phyloP scores from a whole-genome alignment of 768 basidiomycete species.

The Kwoniella europaea region DNA sequence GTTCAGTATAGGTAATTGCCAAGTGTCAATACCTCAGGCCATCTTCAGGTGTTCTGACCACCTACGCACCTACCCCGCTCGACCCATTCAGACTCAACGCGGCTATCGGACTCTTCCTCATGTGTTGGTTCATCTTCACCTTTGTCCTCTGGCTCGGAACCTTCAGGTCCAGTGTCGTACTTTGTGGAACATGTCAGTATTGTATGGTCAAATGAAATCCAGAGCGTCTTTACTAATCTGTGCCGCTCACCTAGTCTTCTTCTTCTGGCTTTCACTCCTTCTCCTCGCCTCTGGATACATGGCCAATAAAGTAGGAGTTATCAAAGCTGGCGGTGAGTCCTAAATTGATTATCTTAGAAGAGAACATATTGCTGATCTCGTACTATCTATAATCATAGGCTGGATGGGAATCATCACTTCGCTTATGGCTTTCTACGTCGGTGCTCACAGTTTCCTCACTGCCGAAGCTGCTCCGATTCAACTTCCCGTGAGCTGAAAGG shows the following conservation, averaged over 20 bases:
- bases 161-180: slow-evolving; percentile 16
- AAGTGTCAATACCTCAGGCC: slow-evolving; percentile 6
- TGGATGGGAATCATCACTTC: slow-evolving; percentile 21
- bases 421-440: slow-evolving; percentile 16
- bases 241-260: slow-evolving; percentile 10
- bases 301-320: slow-evolving; percentile 13
- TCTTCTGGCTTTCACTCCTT: slow-evolving; percentile 24
- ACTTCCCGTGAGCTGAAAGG: slow-evolving; percentile 6
- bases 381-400: not conserved
- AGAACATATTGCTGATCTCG: too few relatives aligned
- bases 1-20: too few relatives aligned
- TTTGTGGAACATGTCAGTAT: slow-evolving; percentile 5
- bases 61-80: slow-evolving; percentile 15
- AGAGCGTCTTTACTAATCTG: not conserved
- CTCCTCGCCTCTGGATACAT: slow-evolving; percentile 13
- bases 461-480: slow-evolving; percentile 4
- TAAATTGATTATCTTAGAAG: too few relatives aligned
- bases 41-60: slow-evolving; percentile 15
- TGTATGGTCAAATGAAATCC: not conserved
- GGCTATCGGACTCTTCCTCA: slow-evolving; percentile 17
- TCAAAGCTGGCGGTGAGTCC: slow-evolving; percentile 23
- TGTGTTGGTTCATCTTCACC: slow-evolving; percentile 25
- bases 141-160: slow-evolving; percentile 19
- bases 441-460: slow-evolving; percentile 17
- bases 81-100: slow-evolving; percentile 19